Conservation (phyloP, 371 early-diverging fungal genomes). For the Entomophthora muscae region DNA sequence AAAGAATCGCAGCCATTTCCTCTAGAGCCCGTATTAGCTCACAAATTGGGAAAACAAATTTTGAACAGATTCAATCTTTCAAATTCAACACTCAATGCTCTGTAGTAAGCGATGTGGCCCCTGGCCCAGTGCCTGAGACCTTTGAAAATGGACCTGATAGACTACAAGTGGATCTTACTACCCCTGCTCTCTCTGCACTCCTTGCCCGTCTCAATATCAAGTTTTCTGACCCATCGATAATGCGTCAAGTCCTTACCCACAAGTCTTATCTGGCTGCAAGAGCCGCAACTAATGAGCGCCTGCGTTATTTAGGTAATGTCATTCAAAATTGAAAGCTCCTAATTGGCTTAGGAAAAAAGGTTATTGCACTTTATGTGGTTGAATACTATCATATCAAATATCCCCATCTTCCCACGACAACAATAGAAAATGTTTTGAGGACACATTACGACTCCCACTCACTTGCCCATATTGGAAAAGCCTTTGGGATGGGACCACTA, state of each 20-base stretch:
- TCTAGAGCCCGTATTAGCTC: too few species aligned
- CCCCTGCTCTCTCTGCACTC: slow-evolving; percentile 6
- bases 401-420: slow-evolving; percentile 53
- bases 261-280: slow-evolving; percentile 2
- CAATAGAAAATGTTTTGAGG: slow-evolving; percentile 34
- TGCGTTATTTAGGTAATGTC: slow-evolving; percentile 10
- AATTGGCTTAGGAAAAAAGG: slow-evolving; percentile 15
- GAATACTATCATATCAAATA: slow-evolving; percentile 66
- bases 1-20: too few species aligned
- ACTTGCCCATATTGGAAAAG: slow-evolving; percentile 42
- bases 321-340: background rate
- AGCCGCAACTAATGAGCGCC: slow-evolving; percentile 8
- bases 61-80: background rate
- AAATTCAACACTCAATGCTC: background rate
- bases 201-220: slow-evolving; percentile 10
- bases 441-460: slow-evolving; percentile 38
- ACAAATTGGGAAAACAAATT: background rate
- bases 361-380: slow-evolving; percentile 39
- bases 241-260: slow-evolving; percentile 12
- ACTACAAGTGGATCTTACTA: background rate
- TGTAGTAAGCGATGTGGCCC: background rate
- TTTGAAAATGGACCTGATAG: background rate
- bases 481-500: slow-evolving; percentile 62
- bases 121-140: background rate
- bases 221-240: slow-evolving; percentile 9